Conservation (phyloP, 148 eudicot genomes). For the Camellia lanceoleosa region DNA sequence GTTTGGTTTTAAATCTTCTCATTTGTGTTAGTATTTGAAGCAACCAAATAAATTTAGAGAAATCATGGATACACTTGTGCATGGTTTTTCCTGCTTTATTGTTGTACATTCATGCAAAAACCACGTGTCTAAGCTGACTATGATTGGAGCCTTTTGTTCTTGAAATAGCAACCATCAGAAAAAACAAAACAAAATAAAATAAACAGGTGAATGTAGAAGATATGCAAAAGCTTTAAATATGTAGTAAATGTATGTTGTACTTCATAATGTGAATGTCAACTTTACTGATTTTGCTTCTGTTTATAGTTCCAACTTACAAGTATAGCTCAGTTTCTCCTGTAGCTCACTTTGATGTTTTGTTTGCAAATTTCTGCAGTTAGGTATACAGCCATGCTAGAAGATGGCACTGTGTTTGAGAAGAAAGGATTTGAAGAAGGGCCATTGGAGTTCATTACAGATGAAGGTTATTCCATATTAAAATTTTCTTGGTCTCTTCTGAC, state of each 20-base stretch:
- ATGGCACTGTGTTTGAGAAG: conserved; percentile 57
- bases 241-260: not conserved
- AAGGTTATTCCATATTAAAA: conserved; percentile 38
- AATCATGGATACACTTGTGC: not conserved
- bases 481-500: not conserved
- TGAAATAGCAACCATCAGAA: not conserved
- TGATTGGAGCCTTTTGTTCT: not conserved
- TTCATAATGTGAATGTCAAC: not conserved
- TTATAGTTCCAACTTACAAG: not conserved
- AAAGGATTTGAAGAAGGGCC: conserved; percentile 59
- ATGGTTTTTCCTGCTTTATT: not conserved
- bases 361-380: conserved; percentile 42
- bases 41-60: not conserved
- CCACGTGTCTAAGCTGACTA: not conserved
- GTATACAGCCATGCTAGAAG: conserved; percentile 56
- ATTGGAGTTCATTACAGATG: conserved; percentile 56
- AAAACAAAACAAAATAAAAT: no score
- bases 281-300: not conserved
- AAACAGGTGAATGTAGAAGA: not conserved
- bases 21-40: not conserved
- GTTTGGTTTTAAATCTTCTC: not conserved
- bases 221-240: not conserved
- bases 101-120: not conserved
- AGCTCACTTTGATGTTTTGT: not conserved
- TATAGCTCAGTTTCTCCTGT: not conserved